Evolutionary conservation across 108 stramenopile species (phyloP), one percentile per base, ranked within the genome.

Genomic region (Cyclotella cryptica): DNA sequence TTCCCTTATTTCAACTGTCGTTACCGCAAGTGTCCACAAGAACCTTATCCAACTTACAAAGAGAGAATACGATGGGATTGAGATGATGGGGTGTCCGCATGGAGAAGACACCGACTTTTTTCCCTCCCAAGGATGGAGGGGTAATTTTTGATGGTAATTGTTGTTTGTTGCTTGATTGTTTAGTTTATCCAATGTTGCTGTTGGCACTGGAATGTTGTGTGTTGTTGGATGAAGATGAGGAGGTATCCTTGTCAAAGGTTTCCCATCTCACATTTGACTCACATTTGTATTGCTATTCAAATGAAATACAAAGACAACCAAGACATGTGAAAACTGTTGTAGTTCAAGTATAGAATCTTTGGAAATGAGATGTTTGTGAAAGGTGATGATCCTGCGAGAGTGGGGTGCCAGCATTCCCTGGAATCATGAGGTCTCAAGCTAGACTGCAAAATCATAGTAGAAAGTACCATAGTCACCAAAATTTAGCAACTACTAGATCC

Each of bases 31-130:
- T 54, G n/a, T 74, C 59, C 3, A 42, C 53, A 60, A 85, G 65
- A 21, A 94, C 82, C 13, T 69, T 46, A 65, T 95, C 96, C 28
- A 99, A 54, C 65, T 86, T 84, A 66, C 94, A 94, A 40, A 98
- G 74, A n/a, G 95, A 93, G 10, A 99, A 84, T 10, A 98, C 98
- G 52, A 99, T 86, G 0, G 93, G 96, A 78, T 98, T 99, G 59
- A 91, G 92, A 14, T 98, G 90, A 83, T 99, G 99, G 1, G 99
- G 99, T 46, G 96, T 92, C 18, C 99, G 83, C 0, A 98, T 98
- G 29, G 97, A 89, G 47, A 96, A 92, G 28, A 96, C 86, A n/a
- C 99, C 99, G 17, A 98, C 95, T 74, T 90, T 96, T 51, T 86
- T 79, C 12, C 98, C 97, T 15, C 93, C 93, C 61, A 93, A 62